Evolutionary conservation across 345 rosid species (phyloP).

Genomic region (Trapa bicornis): DNA sequence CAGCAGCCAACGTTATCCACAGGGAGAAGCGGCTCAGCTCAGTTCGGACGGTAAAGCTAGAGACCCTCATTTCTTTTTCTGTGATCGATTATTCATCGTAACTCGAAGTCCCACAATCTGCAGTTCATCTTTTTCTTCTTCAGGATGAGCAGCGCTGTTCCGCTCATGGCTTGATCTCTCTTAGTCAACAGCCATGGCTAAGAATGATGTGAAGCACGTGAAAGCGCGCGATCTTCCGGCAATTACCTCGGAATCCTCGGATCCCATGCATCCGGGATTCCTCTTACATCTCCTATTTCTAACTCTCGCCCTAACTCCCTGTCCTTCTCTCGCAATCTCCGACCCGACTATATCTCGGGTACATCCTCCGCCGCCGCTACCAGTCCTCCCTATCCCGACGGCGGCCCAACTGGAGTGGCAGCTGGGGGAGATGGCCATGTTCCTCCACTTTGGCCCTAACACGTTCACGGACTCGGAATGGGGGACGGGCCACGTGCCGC

Average conservation of each 20-base stretch:
- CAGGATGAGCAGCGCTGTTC: background rate
- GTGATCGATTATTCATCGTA: too few relatives aligned
- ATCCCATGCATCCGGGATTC: background rate
- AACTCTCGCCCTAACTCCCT: too few relatives aligned
- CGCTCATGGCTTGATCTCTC: background rate
- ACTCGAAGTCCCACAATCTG: too few relatives aligned
- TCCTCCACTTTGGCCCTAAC: conserved; percentile 83
- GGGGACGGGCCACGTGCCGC: conserved; percentile 67
- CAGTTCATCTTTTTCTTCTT: background rate
- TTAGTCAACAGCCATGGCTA: background rate
- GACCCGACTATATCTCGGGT: background rate
- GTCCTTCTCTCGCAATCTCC: background rate
- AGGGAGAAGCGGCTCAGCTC: too few relatives aligned
- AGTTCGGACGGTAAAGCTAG: too few relatives aligned
- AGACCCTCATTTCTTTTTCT: too few relatives aligned
- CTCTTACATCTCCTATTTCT: background rate
- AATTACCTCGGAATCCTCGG: background rate
- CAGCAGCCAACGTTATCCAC: too few relatives aligned
- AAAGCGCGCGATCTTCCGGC: background rate
- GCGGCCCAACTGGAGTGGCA: conserved; percentile 82
- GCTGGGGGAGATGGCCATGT: conserved; percentile 53
- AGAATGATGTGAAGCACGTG: background rate
- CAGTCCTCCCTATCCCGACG: conserved; percentile 65
- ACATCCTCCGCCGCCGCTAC: conserved; percentile 51
- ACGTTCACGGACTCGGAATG: conserved; percentile 83